phyloP scores from a whole-genome alignment of 2,329 filamentous ascomycete species.

The Epichloe bromicola region DNA sequence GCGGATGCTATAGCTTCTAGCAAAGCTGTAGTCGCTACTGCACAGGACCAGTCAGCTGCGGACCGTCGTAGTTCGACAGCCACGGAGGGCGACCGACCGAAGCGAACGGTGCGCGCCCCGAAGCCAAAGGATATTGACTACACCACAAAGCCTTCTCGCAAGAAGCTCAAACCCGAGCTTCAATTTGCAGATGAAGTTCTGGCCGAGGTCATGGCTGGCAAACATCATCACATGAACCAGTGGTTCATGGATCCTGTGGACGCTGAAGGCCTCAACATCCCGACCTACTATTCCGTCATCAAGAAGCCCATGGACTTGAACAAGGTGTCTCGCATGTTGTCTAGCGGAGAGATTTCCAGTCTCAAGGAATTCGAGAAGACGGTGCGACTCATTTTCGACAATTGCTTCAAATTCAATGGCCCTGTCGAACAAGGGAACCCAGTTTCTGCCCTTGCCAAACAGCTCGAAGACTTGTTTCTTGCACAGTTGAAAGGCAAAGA shows the following conservation, averaged over 20 bases:
- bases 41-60: slow-evolving; percentile 10
- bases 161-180: slow-evolving; percentile 79
- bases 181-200: slow-evolving; percentile 80
- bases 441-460: slow-evolving; percentile 58
- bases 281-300: slow-evolving; percentile 83
- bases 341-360: slow-evolving; percentile 64
- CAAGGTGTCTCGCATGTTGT: slow-evolving; percentile 69
- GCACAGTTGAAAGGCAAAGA: slow-evolving; percentile 65
- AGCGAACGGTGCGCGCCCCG: slow-evolving; percentile 85
- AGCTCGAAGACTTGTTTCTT: slow-evolving; percentile 64
- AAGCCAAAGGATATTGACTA: slow-evolving; percentile 89
- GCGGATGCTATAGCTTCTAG: slow-evolving; percentile 10
- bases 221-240: slow-evolving; percentile 52
- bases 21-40: slow-evolving; percentile 9
- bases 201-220: slow-evolving; percentile 61
- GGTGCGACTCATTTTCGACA: slow-evolving; percentile 70
- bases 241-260: slow-evolving; percentile 81
- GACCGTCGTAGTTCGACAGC: slow-evolving; percentile 59
- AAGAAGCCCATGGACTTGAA: slow-evolving; percentile 93
- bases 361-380: slow-evolving; percentile 79
- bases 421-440: slow-evolving; percentile 45
- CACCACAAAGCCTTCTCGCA: slow-evolving; percentile 59
- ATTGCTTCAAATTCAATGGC: slow-evolving; percentile 84
- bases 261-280: slow-evolving; percentile 85
- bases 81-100: slow-evolving; percentile 65